Base-by-base conservation (phyloP, 1,139 yeast species). In the Yamadazyma atlantica region DNA sequence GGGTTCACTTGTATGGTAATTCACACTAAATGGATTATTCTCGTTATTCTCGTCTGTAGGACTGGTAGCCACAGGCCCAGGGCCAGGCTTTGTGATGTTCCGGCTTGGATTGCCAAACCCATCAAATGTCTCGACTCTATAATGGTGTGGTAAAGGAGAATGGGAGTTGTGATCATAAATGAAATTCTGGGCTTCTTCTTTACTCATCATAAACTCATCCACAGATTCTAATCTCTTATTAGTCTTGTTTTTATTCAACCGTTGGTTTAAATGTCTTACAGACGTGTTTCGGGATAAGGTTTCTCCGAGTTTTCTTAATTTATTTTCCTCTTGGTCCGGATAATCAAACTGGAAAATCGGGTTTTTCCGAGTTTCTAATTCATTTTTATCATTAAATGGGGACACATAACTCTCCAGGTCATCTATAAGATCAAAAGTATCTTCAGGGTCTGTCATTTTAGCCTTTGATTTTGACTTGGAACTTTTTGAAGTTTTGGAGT, bases 251-350 rank as follows among this genome's bases (percentile, higher is more conserved):
- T 7, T 40, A 27, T 32, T 44, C 37, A 32, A 39, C 21, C 34
- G 37, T 22, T 29, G 41, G 26, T 54, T 50, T 18, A 58, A 43
- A 34, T 54, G 60, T 36, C 64, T 46, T 0, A 60, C 63, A 1
- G 66, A 57, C 3, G 56, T 37, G 30, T 58, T 56, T 36, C 57
- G 47, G 1, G 66, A 60, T 18, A 66, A 48, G 7, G 64, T 50
- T 43, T 61, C 64, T 2, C 72, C 71, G 28, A 66, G 46, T 36
- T 49, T 55, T 29, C 66, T 46, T 37, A 66, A 49, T 31, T 42
- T 41, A 51, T 55, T 34, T 17, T 58, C 60, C 43, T 65, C 68
- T 29, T 40, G 37, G 14, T 43, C 45, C 17, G 32, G 15, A 30
- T 33, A 35, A 31, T 37, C 39, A 32, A 36, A 41, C 14, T 8